A percentile compares a stretch with the other conserved stretches of the same genome.
These are phyloP conservation scores for Xylaria sp. DNA, from an alignment of 2,329 filamentous ascomycete species.

Conservation along the genomic window DNA sequence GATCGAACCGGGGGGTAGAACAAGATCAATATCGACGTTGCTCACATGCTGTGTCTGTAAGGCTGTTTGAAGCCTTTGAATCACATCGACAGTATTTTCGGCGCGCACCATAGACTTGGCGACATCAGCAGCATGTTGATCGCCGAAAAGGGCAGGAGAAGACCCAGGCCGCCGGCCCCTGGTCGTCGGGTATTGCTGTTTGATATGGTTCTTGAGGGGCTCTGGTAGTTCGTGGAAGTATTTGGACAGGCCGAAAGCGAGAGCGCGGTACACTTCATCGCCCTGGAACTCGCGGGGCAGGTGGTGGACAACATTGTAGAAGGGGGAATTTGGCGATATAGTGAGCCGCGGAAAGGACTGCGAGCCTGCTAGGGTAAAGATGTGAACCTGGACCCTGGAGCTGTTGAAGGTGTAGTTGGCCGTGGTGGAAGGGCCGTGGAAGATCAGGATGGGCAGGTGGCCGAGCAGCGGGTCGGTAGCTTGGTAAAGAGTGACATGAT, in stretches of 20 bases:
- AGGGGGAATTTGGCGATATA: conserved; percentile 87
- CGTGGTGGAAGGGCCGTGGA: conserved; percentile 90
- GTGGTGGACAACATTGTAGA: conserved; percentile 88
- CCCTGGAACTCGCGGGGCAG: conserved; percentile 93
- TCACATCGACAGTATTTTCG: conserved; percentile 75
- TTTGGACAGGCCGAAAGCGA: conserved; percentile 91
- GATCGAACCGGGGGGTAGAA: conserved; percentile 80
- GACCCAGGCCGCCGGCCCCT: conserved; percentile 65
- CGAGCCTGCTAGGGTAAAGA: conserved; percentile 87
- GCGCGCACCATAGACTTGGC: conserved; percentile 84
- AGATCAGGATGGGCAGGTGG: conserved; percentile 82
- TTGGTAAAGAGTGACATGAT: conserved; percentile 86
- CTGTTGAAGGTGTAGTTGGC: conserved; percentile 85
- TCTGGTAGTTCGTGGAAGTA: conserved; percentile 90
- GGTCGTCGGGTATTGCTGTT: conserved; percentile 59
- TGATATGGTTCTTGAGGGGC: conserved; percentile 74
- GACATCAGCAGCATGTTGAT: conserved; percentile 90
- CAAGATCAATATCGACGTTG: conserved; percentile 86
- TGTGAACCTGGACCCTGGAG: conserved; percentile 92
- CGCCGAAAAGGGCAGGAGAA: conserved; percentile 76
- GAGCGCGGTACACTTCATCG: conserved; percentile 87
- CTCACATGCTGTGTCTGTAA: conserved; percentile 81
- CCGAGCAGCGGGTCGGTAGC: conserved; percentile 83
- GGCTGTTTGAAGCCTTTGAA: conserved; percentile 74
- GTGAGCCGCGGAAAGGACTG: conserved; percentile 90